Base-by-base conservation (phyloP, 2,329 filamentous ascomycete genomes). In the Dactylonectria estremocensis region DNA sequence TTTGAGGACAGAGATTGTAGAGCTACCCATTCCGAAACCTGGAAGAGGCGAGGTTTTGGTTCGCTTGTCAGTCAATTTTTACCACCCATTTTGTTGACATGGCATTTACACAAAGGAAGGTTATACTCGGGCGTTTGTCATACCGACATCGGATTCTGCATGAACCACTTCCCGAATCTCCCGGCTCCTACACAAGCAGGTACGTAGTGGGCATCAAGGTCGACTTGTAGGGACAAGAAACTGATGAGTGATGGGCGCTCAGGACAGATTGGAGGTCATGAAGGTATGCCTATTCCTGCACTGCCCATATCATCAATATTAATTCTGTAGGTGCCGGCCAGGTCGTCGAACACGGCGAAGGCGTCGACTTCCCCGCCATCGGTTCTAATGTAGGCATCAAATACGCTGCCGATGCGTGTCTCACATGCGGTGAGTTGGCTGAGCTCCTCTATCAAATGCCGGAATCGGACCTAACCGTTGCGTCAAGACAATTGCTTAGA, bases 181-280 rank as follows among this genome's bases (percentile, higher is more conserved):
- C 65, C 65, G 6, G 50, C 37, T 7, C 55, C 61, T 16, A 64
- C 61, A 3, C 65, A 55, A 7, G 48, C 40, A 60, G 65, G 61
- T 67, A 49, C 22, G 37, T 46, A 11, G 5, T 10, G 40, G 16
- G n/a, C 11, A n/a, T 3, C 3, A 13, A 16, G 43, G 14, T 16
- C 16, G 18, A 31, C n/a, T 43, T 4, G 5, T 18, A n/a, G 3
- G 1, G 8, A 7, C n/a, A 33, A 11, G 16, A 16, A 18, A 33
- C 24, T 31, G 33, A 33, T 5, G 3, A 2, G 18, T 10, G 11
- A 33, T 11, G 2, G 16, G 1, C 2, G 6, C 10, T 1, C 7
- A 67, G 64, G 64, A 6, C 65, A 67, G 55, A 64, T 67, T 7
- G 65, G 65, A 10, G 65, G 65, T 5, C 65, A 67, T 20, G 65